Conservation (phyloP, 257 asterid species). For the Scutellaria minor region DNA sequence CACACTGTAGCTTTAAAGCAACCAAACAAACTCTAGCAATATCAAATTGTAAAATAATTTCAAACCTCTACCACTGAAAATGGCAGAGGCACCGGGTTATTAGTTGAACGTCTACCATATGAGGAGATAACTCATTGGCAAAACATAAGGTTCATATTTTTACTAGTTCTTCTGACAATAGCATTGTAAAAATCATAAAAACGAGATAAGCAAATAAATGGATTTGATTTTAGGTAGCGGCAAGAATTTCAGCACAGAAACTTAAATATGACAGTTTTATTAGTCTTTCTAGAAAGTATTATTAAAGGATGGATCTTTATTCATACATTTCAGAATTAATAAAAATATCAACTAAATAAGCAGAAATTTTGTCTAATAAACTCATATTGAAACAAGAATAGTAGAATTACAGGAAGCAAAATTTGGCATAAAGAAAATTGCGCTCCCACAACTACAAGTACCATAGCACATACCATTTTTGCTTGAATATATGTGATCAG, state of each 20-base stretch:
- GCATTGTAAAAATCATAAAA: conserved; percentile 4
- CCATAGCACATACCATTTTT: conserved; percentile 63
- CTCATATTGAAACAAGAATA: conserved; percentile 10
- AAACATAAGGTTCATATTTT: neutral
- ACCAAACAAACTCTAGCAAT: conserved; percentile 2
- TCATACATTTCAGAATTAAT: conserved; percentile 22
- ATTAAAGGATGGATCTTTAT: conserved; percentile 6
- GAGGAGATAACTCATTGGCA: conserved; percentile 7
- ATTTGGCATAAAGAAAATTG: conserved; percentile 20
- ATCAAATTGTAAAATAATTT: neutral
- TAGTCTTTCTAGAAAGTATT: conserved; percentile 3
- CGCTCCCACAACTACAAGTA: neutral
- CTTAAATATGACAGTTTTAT: conserved; percentile 10
- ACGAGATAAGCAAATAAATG: neutral
- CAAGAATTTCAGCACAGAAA: conserved; percentile 2
- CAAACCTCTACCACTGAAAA: neutral
- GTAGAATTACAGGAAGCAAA: conserved; percentile 15
- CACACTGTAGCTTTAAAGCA: conserved; percentile 8
- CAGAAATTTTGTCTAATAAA: conserved; percentile 10
- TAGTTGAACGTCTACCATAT: neutral
- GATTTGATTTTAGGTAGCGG: conserved; percentile 12
- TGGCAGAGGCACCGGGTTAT: conserved; percentile 10
- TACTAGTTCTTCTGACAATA: conserved; percentile 27
- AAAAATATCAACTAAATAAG: conserved; percentile 11
- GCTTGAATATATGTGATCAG: conserved; percentile 97